phyloP scores from a whole-genome alignment of 2,329 filamentous ascomycete genomes.

The Scedosporium minutisporum region DNA sequence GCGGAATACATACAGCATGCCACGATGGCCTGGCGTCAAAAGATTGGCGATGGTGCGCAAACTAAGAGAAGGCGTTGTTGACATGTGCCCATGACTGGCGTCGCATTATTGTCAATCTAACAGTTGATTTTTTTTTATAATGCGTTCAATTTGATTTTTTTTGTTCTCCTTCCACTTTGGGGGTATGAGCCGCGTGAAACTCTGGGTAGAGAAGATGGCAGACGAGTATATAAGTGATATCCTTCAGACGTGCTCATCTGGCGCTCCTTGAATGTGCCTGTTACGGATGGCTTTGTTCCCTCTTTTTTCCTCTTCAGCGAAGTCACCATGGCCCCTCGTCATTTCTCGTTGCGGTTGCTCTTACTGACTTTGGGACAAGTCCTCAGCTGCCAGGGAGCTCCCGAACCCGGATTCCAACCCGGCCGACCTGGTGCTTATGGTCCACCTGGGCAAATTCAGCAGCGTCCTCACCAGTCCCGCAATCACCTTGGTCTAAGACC shows the following conservation, averaged over 20 bases:
- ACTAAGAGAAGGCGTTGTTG: not conserved
- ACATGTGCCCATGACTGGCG: too few relatives aligned
- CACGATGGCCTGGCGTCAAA: not conserved
- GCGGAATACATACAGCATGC: not conserved
- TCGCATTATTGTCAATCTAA: not conserved
- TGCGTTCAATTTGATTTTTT: not conserved
- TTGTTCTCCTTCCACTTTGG: not conserved
- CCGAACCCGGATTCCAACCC: not conserved
- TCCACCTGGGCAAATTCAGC: not conserved
- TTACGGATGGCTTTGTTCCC: not conserved
- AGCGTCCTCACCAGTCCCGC: not conserved
- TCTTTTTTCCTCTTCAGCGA: not conserved
- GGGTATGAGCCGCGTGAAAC: not conserved
- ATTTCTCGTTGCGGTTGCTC: not conserved
- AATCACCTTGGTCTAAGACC: not conserved
- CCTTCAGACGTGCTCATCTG: not conserved
- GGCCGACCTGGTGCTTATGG: not conserved
- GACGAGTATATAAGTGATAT: not conserved
- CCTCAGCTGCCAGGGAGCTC: not conserved
- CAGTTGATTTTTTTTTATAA: not conserved
- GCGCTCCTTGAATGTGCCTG: not conserved
- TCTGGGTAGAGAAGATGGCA: not conserved
- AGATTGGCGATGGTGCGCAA: not conserved
- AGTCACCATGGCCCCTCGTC: not conserved
- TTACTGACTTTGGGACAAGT: constrained; percentile 3